Evolutionary conservation across 768 basidiomycete genomes (phyloP).

Genomic region (Nidularia pulvinata): DNA sequence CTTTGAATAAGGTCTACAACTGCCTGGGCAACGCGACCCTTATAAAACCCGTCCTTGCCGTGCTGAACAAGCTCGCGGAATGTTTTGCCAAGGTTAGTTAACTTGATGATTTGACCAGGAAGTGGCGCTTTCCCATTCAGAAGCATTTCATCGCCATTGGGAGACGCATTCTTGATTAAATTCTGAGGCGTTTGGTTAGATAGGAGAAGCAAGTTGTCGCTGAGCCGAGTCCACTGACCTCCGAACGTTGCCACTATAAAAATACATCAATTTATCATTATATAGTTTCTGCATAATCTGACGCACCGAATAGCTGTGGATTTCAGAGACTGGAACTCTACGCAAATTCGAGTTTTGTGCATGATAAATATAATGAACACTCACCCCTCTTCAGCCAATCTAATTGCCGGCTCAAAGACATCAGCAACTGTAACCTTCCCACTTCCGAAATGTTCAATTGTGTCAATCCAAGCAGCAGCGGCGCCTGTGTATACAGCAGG

Average conservation of each 20-base stretch:
- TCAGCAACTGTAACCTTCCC: constrained; percentile 65
- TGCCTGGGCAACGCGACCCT: constrained; percentile 85
- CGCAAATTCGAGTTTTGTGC: background rate
- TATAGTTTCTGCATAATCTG: background rate
- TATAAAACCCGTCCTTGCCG: constrained; percentile 94
- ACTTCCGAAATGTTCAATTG: constrained; percentile 80
- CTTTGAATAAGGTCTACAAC: constrained; percentile 85
- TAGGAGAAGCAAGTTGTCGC: background rate
- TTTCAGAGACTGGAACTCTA: constrained; percentile 88
- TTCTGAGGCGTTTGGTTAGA: constrained; percentile 28
- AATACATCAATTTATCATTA: background rate
- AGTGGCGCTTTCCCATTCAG: constrained; percentile 81
- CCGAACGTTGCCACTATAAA: constrained; percentile 55
- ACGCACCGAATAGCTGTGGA: constrained; percentile 59
- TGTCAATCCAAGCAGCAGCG: constrained; percentile 96
- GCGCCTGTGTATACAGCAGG: no score
- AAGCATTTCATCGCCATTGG: constrained; percentile 86
- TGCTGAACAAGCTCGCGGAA: constrained; percentile 79
- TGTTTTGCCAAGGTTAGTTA: constrained; percentile 82
- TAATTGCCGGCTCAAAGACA: constrained; percentile 85
- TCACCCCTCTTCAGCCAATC: constrained; percentile 90
- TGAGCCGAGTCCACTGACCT: constrained; percentile 32
- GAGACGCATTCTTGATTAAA: constrained; percentile 81
- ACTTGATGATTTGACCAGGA: constrained; percentile 81
- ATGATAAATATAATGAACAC: constrained; percentile 6